These are phyloP conservation scores for peach (Prunus persica) DNA, from an alignment of 306 rosid genomes.

Conservation along the genomic window DNA sequence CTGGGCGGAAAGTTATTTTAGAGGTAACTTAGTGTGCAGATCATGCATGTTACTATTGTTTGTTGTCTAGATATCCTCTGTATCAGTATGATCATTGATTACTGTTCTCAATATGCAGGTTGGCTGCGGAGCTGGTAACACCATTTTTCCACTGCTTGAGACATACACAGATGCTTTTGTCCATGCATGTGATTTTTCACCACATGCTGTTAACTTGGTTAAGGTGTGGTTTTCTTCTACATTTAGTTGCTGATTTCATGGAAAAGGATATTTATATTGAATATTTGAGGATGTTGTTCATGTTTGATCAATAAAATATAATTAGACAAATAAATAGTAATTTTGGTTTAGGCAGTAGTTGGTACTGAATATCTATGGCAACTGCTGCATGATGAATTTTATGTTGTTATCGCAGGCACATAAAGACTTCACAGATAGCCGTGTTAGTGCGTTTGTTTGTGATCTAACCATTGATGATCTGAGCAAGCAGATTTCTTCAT, in stretches of 20 bases:
- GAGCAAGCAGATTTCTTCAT: constrained; percentile 59
- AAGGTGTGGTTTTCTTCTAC: constrained; percentile 49
- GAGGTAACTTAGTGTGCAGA: constrained; percentile 47
- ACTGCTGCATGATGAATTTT: constrained; percentile 7
- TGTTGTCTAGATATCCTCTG: not conserved
- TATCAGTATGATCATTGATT: not conserved
- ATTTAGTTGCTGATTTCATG: constrained; percentile 3
- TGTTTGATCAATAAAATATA: not conserved
- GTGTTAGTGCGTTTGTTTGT: constrained; percentile 69
- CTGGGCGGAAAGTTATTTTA: constrained; percentile 61
- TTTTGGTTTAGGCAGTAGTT: not conserved
- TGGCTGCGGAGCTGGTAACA: constrained; percentile 96
- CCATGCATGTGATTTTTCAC: constrained; percentile 94
- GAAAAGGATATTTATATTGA: not conserved
- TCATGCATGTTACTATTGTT: not conserved
- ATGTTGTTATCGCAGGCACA: constrained; percentile 51
- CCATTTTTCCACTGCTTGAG: constrained; percentile 77
- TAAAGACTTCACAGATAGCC: constrained; percentile 70
- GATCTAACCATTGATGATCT: constrained; percentile 87
- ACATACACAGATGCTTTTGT: constrained; percentile 67
- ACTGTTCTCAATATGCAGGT: constrained; percentile 44
- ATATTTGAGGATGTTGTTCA: not conserved
- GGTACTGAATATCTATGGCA: not conserved
- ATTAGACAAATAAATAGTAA: not conserved
- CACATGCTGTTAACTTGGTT: constrained; percentile 81